phyloP scores from a whole-genome alignment of 2,329 filamentous ascomycete genomes.

The Metarhizium album region DNA sequence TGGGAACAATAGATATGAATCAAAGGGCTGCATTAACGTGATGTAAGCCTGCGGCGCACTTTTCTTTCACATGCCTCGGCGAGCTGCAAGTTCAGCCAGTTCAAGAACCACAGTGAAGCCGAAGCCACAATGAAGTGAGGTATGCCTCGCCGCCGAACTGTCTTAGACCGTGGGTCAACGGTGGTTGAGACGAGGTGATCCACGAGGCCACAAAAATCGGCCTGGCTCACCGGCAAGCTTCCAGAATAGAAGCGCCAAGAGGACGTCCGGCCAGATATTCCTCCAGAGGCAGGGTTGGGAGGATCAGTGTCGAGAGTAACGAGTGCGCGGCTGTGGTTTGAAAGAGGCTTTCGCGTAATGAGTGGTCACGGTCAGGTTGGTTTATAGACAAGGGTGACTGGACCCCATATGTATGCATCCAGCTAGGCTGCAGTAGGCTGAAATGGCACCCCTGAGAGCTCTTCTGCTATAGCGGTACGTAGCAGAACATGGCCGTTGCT shows the following conservation, averaged over 20 bases:
- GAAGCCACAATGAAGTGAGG: constrained; percentile 1
- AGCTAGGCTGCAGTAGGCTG: constrained; percentile 7
- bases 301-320: constrained; percentile 5
- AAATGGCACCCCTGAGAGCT: constrained; percentile 1
- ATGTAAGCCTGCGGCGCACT: constrained; percentile 16
- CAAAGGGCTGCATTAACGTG: neutral
- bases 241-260: constrained; percentile 11
- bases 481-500: neutral
- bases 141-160: constrained; percentile 5
- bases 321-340: constrained; percentile 21
- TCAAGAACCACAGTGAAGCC: neutral
- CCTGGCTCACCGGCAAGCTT: constrained; percentile 14
- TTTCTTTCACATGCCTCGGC: constrained; percentile 6
- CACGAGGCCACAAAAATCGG: constrained; percentile 11
- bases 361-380: constrained; percentile 11
- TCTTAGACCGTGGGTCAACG: neutral
- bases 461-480: neutral
- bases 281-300: constrained; percentile 9
- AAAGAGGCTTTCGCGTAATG: constrained; percentile 19
- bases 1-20: neutral
- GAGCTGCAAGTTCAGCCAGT: neutral
- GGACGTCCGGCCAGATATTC: constrained; percentile 8
- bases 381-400: constrained; percentile 4
- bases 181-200: constrained; percentile 8
- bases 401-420: neutral